These are phyloP conservation scores for Boletus barrowsii DNA, from an alignment of 768 basidiomycete genomes.

Conservation along the genomic window DNA sequence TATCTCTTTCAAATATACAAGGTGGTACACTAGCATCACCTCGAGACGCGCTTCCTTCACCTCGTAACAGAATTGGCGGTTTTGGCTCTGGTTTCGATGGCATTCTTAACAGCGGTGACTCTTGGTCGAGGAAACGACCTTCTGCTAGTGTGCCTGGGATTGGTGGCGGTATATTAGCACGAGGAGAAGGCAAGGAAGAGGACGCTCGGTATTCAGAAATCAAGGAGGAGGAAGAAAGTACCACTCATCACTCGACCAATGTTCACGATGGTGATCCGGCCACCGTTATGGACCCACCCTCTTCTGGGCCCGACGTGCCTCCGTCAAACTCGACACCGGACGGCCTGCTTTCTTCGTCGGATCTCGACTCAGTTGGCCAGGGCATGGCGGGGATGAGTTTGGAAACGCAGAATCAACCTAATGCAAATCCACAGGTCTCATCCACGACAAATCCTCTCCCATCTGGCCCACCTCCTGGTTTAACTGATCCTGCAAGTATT, in stretches of 20 bases:
- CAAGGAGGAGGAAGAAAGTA: constrained; percentile 55
- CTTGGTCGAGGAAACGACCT: constrained; percentile 66
- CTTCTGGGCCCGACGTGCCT: constrained; percentile 9
- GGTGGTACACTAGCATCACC: constrained; percentile 47
- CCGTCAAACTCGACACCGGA: constrained; percentile 4
- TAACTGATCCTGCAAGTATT: constrained; percentile 54
- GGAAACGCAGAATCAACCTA: constrained; percentile 7
- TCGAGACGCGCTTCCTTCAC: constrained; percentile 62
- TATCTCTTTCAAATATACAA: constrained; percentile 64
- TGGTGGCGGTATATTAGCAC: constrained; percentile 31
- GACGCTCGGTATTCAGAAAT: constrained; percentile 47
- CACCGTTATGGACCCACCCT: constrained; percentile 5
- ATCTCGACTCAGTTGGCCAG: constrained; percentile 6
- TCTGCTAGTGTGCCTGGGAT: constrained; percentile 54
- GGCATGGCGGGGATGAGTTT: constrained; percentile 17
- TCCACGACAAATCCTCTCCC: constrained; percentile 14
- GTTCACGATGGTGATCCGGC: constrained; percentile 7
- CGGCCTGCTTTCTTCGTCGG: constrained; percentile 9
- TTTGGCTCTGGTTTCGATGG: constrained; percentile 67
- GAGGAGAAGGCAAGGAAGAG: constrained; percentile 39
- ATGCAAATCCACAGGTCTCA: constrained; percentile 2
- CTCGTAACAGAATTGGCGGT: constrained; percentile 58
- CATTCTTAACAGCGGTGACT: constrained; percentile 62
- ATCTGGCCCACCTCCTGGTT: constrained; percentile 42
- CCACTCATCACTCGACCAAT: constrained; percentile 2